Conservation (phyloP, 257 asterid species). For the Solanum lignicaule region DNA sequence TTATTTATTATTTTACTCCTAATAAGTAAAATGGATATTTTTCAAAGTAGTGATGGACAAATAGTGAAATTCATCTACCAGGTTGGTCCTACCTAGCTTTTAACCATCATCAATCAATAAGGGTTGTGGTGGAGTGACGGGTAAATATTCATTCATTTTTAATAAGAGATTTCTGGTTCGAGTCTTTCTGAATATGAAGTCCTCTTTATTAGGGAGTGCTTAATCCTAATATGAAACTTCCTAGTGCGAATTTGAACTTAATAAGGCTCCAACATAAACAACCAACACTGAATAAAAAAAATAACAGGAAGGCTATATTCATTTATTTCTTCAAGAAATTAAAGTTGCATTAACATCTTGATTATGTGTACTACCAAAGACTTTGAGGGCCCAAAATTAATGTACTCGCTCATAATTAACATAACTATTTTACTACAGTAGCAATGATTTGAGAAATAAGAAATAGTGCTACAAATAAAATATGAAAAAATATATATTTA, state of each 20-base stretch:
- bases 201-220: not conserved
- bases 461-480: too few relatives aligned
- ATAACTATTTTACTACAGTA: too few relatives aligned
- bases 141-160: too few relatives aligned
- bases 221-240: not conserved
- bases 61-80: not conserved
- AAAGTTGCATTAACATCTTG: not conserved
- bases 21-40: not conserved
- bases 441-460: not conserved
- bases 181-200: fast-evolving
- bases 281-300: too few relatives aligned
- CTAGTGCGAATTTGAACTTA: too few relatives aligned
- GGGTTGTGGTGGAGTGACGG: not conserved
- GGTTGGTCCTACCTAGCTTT: not conserved
- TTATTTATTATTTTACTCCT: not conserved
- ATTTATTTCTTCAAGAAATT: not conserved
- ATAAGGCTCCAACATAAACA: too few relatives aligned
- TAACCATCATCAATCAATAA: not conserved
- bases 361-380: not conserved
- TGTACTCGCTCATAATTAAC: not conserved
- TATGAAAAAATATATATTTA: too few relatives aligned
- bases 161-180: fast-evolving
- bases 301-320: not conserved
- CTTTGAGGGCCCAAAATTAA: not conserved
- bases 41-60: not conserved